phyloP scores from a whole-genome alignment of 2,329 filamentous ascomycete genomes.

The Talaromyces sp. region DNA sequence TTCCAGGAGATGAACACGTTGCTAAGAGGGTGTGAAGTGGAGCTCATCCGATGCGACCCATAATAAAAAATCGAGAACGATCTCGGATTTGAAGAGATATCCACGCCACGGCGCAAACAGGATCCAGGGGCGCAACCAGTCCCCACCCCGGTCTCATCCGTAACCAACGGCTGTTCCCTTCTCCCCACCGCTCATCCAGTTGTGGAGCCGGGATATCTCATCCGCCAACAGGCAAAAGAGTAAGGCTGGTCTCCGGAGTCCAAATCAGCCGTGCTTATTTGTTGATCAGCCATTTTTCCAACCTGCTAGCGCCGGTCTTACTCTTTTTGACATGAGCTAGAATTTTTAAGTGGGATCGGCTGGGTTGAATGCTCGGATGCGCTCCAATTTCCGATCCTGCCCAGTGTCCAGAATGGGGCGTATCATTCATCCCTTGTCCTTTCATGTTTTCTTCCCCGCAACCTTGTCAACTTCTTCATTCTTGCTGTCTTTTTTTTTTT shows the following conservation, averaged over 20 bases:
- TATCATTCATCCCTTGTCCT: background rate
- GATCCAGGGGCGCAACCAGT: background rate
- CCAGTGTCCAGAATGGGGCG: background rate
- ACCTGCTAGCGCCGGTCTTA: background rate
- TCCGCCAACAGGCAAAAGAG: background rate
- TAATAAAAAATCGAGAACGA: background rate
- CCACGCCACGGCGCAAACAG: too few species aligned
- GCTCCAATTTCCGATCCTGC: background rate
- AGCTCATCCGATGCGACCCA: background rate
- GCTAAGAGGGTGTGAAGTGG: too few species aligned
- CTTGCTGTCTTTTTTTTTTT: background rate
- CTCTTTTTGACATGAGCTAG: background rate
- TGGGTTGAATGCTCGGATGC: background rate
- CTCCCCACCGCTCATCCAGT: background rate
- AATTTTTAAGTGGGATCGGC: conserved; percentile 3
- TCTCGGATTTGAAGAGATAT: background rate
- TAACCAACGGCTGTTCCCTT: background rate
- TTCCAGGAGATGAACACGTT: too few species aligned
- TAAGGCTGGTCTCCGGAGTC: background rate
- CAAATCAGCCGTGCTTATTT: background rate
- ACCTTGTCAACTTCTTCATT: background rate
- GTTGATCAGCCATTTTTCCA: background rate
- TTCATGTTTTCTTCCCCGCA: background rate
- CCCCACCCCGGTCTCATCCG: background rate
- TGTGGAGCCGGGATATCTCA: background rate